These are phyloP conservation scores for Aspergillus japonicus DNA, from an alignment of 2,329 filamentous ascomycete genomes.

Conservation along the genomic window DNA sequence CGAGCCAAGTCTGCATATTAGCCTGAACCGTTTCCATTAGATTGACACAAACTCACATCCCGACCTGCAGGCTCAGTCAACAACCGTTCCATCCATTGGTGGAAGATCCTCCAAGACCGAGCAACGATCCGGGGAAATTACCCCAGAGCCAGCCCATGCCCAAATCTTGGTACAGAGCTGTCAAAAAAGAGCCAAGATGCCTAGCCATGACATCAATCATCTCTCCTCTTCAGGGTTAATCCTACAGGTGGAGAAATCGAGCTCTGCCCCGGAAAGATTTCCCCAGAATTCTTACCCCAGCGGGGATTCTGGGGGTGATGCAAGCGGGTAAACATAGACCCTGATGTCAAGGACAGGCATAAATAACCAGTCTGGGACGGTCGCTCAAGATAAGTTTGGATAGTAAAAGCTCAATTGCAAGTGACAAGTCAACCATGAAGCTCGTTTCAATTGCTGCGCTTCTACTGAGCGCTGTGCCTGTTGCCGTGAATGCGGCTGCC, in stretches of 20 bases:
- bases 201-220: neutral
- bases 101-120: neutral
- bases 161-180: neutral
- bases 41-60: neutral
- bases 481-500: slow-evolving; percentile 17
- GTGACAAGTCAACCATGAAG: slow-evolving; percentile 20
- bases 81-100: neutral
- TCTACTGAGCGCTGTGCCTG: slow-evolving; percentile 18
- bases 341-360: neutral
- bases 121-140: slow-evolving; percentile 5
- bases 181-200: neutral
- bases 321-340: neutral
- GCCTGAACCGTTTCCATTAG: neutral
- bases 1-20: neutral
- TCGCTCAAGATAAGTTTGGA: no score
- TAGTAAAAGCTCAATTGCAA: neutral
- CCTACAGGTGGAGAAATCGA: slow-evolving; percentile 29
- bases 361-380: neutral
- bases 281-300: neutral
- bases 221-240: slow-evolving; percentile 4
- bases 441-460: slow-evolving; percentile 23
- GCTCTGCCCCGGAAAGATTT: slow-evolving; percentile 1
- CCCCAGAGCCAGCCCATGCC: neutral
- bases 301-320: neutral
- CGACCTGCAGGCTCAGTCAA: neutral